Evolutionary conservation across 495 filamentous ascomycete genomes (phyloP).

Genomic region (Penicillium roqueforti): DNA sequence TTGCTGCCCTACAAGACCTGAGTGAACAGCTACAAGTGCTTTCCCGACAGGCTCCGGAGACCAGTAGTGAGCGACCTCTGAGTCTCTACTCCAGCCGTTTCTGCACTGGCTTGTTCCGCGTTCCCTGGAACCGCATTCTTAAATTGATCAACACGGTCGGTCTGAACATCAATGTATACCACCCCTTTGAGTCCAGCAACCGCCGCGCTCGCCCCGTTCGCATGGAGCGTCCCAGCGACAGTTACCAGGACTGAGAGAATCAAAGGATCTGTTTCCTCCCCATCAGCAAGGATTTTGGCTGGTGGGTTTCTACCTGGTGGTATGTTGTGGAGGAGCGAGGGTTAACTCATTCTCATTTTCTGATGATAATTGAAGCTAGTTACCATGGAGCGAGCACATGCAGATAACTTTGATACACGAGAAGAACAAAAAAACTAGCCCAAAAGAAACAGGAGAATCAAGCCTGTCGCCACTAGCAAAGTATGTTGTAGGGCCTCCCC

Average conservation of each 20-base stretch:
- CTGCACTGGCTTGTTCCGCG: neutral
- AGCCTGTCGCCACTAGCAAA: neutral
- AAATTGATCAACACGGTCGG: neutral
- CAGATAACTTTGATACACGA: neutral
- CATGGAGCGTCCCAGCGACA: neutral
- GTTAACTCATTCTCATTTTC: neutral
- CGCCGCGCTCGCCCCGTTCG: neutral
- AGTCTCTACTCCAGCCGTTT: neutral
- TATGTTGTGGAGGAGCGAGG: neutral
- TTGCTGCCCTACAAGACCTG: constrained; percentile 37
- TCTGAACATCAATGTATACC: constrained; percentile 3
- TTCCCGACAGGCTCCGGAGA: too few relatives aligned
- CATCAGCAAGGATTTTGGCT: neutral
- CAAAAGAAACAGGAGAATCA: neutral
- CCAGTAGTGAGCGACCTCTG: neutral
- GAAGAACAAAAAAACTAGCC: neutral
- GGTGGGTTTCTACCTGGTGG: neutral
- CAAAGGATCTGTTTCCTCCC: neutral
- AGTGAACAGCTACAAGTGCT: neutral
- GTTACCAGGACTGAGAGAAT: too few relatives aligned
- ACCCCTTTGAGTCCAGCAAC: too few relatives aligned
- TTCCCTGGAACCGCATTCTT: neutral
- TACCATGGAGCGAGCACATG: neutral
- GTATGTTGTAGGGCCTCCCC: neutral
- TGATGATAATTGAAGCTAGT: neutral